phyloP scores from a whole-genome alignment of 345 rosid genomes.

The Populus euphratica region DNA sequence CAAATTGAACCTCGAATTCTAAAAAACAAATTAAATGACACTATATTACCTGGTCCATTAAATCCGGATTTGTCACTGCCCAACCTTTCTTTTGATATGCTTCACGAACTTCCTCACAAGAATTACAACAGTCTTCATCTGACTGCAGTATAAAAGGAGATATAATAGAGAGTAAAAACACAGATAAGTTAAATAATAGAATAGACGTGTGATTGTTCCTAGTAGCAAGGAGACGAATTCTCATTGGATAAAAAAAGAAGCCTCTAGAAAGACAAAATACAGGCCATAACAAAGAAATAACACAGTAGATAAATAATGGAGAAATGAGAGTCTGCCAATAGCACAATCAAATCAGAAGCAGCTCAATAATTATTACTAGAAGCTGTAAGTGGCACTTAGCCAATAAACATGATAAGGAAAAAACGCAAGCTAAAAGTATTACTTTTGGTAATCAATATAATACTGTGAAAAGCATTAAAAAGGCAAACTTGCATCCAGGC shows the following conservation, averaged over 20 bases:
- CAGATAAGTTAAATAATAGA: background rate
- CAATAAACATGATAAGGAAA: background rate
- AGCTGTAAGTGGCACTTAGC: background rate
- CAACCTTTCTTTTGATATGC: slow-evolving; percentile 95
- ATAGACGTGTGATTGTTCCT: background rate
- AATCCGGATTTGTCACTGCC: slow-evolving; percentile 78
- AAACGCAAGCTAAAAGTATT: background rate
- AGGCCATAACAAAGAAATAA: background rate
- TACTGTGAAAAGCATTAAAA: background rate
- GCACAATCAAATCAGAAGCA: background rate
- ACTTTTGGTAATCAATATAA: no score
- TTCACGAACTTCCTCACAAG: slow-evolving; percentile 91
- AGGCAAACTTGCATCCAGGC: background rate
- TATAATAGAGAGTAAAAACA: background rate
- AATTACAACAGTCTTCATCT: slow-evolving; percentile 82
- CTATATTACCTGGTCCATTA: slow-evolving; percentile 74
- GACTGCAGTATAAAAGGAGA: slow-evolving; percentile 32
- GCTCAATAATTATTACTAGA: background rate
- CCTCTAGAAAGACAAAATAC: background rate
- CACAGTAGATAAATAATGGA: background rate
- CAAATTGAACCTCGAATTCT: background rate
- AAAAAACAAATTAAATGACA: background rate
- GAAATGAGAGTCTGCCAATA: background rate
- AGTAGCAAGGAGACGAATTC: background rate
- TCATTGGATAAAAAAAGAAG: background rate